Evolutionary conservation across 495 filamentous ascomycete species (phyloP), one percentile per base, ranked within the genome.

Genomic region (Aspergillus asperescens): DNA sequence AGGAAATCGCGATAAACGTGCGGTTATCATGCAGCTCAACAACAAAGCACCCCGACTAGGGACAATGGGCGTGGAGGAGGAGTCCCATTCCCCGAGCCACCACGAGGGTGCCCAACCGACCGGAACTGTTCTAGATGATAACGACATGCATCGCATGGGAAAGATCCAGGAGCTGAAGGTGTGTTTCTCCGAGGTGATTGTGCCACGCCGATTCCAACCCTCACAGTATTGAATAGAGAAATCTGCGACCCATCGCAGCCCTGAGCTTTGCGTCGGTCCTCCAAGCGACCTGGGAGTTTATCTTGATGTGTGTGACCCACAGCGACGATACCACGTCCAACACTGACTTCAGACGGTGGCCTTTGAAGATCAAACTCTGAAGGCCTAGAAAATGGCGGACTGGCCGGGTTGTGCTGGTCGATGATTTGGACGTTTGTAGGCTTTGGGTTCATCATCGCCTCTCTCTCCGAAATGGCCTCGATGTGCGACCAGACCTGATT

Each of bases 241-340:
- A 73, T 39, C 75, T 76, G 54, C 63, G 66, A 7, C 75, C 75
- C 28, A 57, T 73, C 5, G 73, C 76, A 0, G 76, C 76, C 12
- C 54, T 77, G 7, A 70, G 72, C 7, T 77, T 77, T 54, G 70
- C 70, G 19, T 73, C 70, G 13, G 74, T 73, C 1, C 53, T 79
- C 23, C 73, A 77, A 62, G 68, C 70, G 5, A 74, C 71, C 13
- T 79, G 75, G 75, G 75, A 79, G 46, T 72, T 67, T 12, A 66
- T 73, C 35, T 44, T 73, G 23, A 63, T 72, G 58, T 59, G 20
- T 15, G 48, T 5, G n/a, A 1, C 24, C 16, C 22, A 38, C n/a
- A n/a, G n/a, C n/a, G n/a, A n/a, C n/a, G n/a, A n/a, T n/a, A n/a
- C n/a, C n/a, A n/a, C n/a, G n/a, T n/a, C n/a, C n/a, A n/a, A n/a